These are phyloP conservation scores for Phytophthora pluvialis DNA, from an alignment of 352 stramenopile genomes.

Conservation along the genomic window DNA sequence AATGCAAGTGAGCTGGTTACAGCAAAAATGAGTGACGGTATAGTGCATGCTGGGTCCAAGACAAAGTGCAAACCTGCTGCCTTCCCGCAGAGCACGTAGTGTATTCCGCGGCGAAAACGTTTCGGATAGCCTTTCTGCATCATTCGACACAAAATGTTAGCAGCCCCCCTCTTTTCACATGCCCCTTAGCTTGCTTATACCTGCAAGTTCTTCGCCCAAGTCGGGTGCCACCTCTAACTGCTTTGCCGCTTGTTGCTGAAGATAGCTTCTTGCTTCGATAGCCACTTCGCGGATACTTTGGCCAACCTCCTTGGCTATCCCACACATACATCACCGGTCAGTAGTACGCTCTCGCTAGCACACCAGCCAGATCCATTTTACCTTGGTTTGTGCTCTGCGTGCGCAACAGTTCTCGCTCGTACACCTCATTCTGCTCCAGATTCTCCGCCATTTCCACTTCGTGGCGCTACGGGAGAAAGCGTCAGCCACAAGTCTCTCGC, in stretches of 20 bases:
- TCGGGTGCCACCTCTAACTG: constrained; percentile 43
- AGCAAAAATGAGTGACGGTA: constrained; percentile 2
- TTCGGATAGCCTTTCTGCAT: constrained; percentile 58
- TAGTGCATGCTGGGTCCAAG: neutral
- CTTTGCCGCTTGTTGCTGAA: constrained; percentile 55
- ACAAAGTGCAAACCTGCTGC: constrained; percentile 44
- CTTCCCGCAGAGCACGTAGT: constrained; percentile 48
- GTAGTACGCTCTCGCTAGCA: neutral
- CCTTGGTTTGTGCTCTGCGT: constrained; percentile 59
- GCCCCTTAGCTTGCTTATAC: constrained; percentile 22
- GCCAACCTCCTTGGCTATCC: constrained; percentile 56
- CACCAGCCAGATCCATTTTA: constrained; percentile 12
- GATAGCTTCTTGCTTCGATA: constrained; percentile 53
- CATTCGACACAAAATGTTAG: constrained; percentile 2
- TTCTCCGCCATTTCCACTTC: constrained; percentile 78
- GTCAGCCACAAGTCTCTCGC: neutral
- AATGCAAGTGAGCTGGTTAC: constrained; percentile 29
- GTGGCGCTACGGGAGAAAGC: constrained; percentile 47
- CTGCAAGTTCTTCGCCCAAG: constrained; percentile 48
- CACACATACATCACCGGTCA: neutral
- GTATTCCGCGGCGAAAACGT: constrained; percentile 66
- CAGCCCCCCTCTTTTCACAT: neutral
- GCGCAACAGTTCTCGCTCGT: constrained; percentile 66
- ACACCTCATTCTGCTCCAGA: constrained; percentile 78
- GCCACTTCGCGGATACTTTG: constrained; percentile 75